Percentiles rank a stretch among this genome's conserved stretches.
phyloP scores from a whole-genome alignment of 106 monocot genomes.

The Hemerocallis citrina region DNA sequence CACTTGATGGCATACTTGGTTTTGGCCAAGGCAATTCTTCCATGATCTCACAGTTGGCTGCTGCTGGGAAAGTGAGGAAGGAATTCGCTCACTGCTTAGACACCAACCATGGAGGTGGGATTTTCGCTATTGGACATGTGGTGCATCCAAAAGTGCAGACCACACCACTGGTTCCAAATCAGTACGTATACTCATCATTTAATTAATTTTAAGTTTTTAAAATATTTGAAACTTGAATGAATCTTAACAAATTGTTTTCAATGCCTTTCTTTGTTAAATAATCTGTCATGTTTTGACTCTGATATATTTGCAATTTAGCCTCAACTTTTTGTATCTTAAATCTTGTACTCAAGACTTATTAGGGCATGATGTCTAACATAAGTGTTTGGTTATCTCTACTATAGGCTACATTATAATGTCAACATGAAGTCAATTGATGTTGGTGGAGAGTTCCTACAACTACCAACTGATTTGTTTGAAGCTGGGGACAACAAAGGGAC shows the following conservation, averaged over 20 bases:
- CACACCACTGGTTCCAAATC: constrained; percentile 71
- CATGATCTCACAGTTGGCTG: constrained; percentile 73
- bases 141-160: constrained; percentile 84
- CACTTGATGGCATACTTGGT: constrained; percentile 90
- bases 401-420: constrained; percentile 92
- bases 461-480: constrained; percentile 71
- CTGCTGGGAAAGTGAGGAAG: constrained; percentile 75
- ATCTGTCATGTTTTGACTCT: not conserved
- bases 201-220: constrained; percentile 3
- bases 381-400: constrained; percentile 9
- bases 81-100: constrained; percentile 94
- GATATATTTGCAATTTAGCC: not conserved
- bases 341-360: not conserved
- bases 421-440: constrained; percentile 81
- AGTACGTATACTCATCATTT: constrained; percentile 35
- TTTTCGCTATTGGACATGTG: constrained; percentile 86
- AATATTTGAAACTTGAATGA: not conserved
- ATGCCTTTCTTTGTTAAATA: not conserved
- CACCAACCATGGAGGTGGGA: constrained; percentile 78
- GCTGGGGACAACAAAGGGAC: constrained; percentile 65
- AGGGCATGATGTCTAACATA: not conserved
- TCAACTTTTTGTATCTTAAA: not conserved
- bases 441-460: constrained; percentile 41
- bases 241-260: not conserved
- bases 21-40: constrained; percentile 93